phyloP scores from a whole-genome alignment of 1,284 basidiomycete genomes.

The Neotropicomus parvogracilis region DNA sequence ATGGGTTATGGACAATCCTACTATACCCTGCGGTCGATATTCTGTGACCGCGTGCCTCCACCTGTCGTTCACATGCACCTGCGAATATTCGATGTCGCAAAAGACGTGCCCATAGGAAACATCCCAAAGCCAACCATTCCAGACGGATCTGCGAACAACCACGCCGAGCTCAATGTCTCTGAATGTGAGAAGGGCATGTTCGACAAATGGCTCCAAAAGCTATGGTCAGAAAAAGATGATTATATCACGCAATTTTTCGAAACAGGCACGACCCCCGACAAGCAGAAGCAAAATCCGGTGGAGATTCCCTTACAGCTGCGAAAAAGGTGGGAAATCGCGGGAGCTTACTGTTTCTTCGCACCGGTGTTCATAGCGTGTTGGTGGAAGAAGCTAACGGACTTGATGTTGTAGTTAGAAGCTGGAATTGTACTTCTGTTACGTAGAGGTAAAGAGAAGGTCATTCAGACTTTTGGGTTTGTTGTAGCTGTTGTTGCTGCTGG shows the following conservation, averaged over 20 bases:
- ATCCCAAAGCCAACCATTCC: constrained; percentile 37
- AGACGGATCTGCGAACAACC: constrained; percentile 27
- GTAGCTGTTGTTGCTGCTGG: constrained; percentile 51
- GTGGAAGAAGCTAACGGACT: constrained; percentile 40
- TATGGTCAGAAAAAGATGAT: constrained; percentile 85
- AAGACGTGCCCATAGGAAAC: constrained; percentile 65
- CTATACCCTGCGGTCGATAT: constrained; percentile 88
- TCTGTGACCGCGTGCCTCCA: constrained; percentile 78
- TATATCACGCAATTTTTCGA: constrained; percentile 64
- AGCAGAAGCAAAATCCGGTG: constrained; percentile 32
- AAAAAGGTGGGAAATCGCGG: constrained; percentile 49
- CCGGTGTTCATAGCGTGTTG: constrained; percentile 55
- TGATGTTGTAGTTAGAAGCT: constrained; percentile 21
- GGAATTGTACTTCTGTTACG: constrained; percentile 10
- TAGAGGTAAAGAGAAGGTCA: constrained; percentile 13
- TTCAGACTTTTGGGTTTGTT: constrained; percentile 28
- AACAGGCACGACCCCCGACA: constrained; percentile 39
- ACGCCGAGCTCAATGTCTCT: constrained; percentile 59
- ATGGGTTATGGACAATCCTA: constrained; percentile 77
- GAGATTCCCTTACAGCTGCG: constrained; percentile 61
- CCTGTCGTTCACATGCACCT: constrained; percentile 87
- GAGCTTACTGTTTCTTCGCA: constrained; percentile 68
- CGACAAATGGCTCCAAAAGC: constrained; percentile 75
- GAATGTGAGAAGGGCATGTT: constrained; percentile 69
- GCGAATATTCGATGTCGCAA: constrained; percentile 65